Base-by-base conservation (phyloP, 1,284 basidiomycete species). In the Butyriboletus appendiculatus region DNA sequence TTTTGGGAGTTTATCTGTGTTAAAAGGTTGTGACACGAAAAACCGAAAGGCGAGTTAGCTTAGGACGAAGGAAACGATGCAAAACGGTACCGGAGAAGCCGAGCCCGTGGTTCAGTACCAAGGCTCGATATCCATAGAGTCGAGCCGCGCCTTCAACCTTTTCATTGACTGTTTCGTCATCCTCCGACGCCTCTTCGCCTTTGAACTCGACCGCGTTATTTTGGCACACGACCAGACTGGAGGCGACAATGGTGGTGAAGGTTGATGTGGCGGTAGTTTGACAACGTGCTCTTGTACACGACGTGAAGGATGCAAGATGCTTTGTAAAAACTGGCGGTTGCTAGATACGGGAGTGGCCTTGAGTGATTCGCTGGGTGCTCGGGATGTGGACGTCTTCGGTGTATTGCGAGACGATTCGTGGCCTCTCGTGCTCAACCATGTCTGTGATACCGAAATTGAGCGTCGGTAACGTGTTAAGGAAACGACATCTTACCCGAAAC, bases 181-280 rank as follows among this genome's bases (percentile, higher is more conserved):
- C 43, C 43, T 53, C 39, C 24, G 50, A 28, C 41, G 42, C 26
- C 10, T 51, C 61, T 46, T 42, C 15, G 8, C 28, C 45, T 59
- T 58, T 9, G 41, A 49, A 40, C 33, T 35, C 20, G 48, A 61
- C 48, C 48, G 54, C 5, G 65, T 53, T 52, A 65, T 67, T 47
- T 55, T 52, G 11, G 54, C 54, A 52, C 63, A 63, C 34, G 63
- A 52, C 58, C 62, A 67, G 14, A 53, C 33, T 7, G 40, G 42
- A 42, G 33, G 44, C 5, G n/a, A 22, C 0, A 24, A 34, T 3
- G 12, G 10, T 20, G 18, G 6, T 5, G 20, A 52, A 45, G 18
- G 18, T 8, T 30, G 46, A 39, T 5, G 14, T 14, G 37, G n/a
- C 11, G 47, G 28, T 26, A 41, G 16, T 41, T 52, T 32, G 33